Conservation (phyloP, 179 eudicot species). For the Corrigiola litoralis region DNA sequence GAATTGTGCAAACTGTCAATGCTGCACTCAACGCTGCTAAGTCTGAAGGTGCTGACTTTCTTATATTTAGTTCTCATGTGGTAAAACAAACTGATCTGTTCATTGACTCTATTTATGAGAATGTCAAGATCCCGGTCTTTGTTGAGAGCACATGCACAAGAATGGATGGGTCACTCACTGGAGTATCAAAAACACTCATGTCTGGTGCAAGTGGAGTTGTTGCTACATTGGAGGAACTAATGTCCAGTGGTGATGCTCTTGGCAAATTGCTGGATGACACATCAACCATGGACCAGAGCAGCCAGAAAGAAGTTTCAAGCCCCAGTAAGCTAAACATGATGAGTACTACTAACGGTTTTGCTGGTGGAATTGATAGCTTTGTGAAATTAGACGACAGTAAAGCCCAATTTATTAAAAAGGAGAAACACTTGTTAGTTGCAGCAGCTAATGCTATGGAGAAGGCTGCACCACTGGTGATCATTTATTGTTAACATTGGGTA, state of each 20-base stretch:
- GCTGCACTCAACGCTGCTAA: constrained; percentile 72
- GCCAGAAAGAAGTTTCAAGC: constrained; percentile 18
- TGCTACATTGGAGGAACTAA: constrained; percentile 54
- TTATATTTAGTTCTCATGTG: constrained; percentile 42
- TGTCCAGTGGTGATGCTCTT: constrained; percentile 41
- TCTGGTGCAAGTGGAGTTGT: constrained; percentile 80
- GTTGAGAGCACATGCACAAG: constrained; percentile 30
- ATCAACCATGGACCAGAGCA: constrained; percentile 18
- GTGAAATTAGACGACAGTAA: constrained; percentile 58
- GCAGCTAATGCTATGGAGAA: constrained; percentile 55
- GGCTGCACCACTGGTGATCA: constrained; percentile 97
- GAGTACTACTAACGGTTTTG: constrained; percentile 40
- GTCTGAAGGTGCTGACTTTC: constrained; percentile 96
- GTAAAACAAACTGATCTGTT: constrained; percentile 30
- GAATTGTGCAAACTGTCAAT: constrained; percentile 54
- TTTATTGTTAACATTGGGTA: constrained; percentile 54
- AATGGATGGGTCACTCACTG: constrained; percentile 23
- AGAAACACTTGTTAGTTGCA: constrained; percentile 56
- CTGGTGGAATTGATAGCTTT: constrained; percentile 44
- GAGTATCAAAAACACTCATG: constrained; percentile 31
- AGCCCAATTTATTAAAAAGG: constrained; percentile 55
- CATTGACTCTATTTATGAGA: constrained; percentile 30
- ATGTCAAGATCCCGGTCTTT: constrained; percentile 76
- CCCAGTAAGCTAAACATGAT: constrained; percentile 25
- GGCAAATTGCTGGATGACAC: constrained; percentile 36